A percentile compares a stretch with the other conserved stretches of the same genome.
phyloP scores from a whole-genome alignment of 2,329 filamentous ascomycete species.

The Cordyceps pruinosa region DNA sequence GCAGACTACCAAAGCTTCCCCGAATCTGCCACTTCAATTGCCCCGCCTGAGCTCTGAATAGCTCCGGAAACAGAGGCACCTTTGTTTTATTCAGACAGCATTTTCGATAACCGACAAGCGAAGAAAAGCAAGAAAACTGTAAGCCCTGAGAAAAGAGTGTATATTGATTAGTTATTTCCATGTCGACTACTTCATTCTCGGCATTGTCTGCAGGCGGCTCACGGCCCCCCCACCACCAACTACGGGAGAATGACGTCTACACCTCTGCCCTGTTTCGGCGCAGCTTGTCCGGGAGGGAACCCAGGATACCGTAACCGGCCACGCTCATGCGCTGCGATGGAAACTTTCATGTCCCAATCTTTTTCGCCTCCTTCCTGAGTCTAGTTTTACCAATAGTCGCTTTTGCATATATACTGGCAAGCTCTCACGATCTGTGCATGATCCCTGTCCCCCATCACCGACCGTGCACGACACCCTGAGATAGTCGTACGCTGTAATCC shows the following conservation, averaged over 20 bases:
- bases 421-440: background rate
- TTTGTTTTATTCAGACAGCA: no score
- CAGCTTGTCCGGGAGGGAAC: background rate
- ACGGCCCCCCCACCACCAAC: background rate
- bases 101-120: no score
- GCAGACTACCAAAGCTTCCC: background rate
- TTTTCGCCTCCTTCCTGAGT: background rate
- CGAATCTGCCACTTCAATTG: background rate
- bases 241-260: slow-evolving; percentile 7
- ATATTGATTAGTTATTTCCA: no score
- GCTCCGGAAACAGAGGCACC: background rate
- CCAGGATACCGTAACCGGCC: slow-evolving; percentile 1
- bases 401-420: background rate
- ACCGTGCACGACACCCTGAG: background rate
- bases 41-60: background rate
- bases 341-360: background rate
- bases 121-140: no score
- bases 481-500: background rate
- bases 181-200: no score
- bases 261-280: slow-evolving; percentile 4
- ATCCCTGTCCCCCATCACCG: background rate
- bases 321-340: background rate
- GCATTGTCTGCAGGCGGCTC: background rate
- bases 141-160: no score
- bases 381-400: background rate